phyloP scores from a whole-genome alignment of 495 filamentous ascomycete genomes.

The Aspergillus taichungensis region DNA sequence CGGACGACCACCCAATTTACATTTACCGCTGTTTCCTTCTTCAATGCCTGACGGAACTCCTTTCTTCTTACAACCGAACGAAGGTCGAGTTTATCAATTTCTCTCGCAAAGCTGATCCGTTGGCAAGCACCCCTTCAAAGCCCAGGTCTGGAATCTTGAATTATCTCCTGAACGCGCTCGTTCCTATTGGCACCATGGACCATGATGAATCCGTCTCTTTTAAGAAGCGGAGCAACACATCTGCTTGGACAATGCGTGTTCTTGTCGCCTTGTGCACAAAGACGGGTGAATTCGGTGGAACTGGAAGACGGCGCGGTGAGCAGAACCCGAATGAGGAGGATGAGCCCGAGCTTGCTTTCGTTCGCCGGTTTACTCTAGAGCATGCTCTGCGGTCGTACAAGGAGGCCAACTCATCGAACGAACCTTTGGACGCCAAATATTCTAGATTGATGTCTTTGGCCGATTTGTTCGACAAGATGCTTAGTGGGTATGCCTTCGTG shows the following conservation, averaged over 20 bases:
- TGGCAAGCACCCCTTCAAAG: constrained; percentile 82
- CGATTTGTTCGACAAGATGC: constrained; percentile 88
- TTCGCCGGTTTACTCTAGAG: constrained; percentile 89
- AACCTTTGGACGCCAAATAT: constrained; percentile 81
- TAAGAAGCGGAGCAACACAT: constrained; percentile 78
- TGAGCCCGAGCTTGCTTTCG: constrained; percentile 81
- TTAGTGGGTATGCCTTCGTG: constrained; percentile 63
- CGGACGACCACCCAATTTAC: constrained; percentile 90
- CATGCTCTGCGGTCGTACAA: constrained; percentile 88
- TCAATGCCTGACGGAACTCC: constrained; percentile 83
- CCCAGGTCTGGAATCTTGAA: constrained; percentile 87
- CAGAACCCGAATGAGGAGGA: constrained; percentile 58
- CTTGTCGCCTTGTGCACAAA: constrained; percentile 80
- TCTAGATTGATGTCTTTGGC: constrained; percentile 73
- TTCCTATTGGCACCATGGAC: constrained; percentile 68
- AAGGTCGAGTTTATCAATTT: constrained; percentile 99
- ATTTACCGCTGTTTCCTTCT: constrained; percentile 94
- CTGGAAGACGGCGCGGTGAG: constrained; percentile 29
- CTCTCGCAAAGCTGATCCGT: constrained; percentile 76
- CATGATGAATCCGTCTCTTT: constrained; percentile 63
- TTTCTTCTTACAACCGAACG: constrained; percentile 86
- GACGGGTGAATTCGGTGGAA: constrained; percentile 60
- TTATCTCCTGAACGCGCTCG: constrained; percentile 79
- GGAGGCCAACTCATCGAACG: constrained; percentile 69
- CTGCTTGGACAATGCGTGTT: constrained; percentile 72